A percentile compares a stretch with the other conserved stretches of the same genome.
These are phyloP conservation scores for Delonix regia DNA, from an alignment of 306 rosid genomes.

Conservation along the genomic window DNA sequence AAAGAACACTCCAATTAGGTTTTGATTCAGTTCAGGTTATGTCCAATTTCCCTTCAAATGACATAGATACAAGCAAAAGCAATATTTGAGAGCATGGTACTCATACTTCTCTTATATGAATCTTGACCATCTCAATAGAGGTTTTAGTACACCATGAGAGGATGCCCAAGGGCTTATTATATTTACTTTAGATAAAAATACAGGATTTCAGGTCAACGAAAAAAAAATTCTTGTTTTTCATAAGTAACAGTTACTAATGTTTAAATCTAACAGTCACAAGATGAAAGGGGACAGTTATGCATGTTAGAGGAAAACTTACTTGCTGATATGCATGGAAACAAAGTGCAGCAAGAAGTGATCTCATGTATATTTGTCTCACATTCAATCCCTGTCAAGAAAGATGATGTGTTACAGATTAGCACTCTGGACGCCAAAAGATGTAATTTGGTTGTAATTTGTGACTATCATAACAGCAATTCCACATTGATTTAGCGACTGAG, in stretches of 20 bases:
- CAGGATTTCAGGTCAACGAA: no score
- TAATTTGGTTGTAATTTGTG: constrained; percentile 9
- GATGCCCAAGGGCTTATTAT: constrained; percentile 15
- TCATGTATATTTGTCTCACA: constrained; percentile 59
- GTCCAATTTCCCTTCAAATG: neutral
- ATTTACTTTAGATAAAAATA: neutral
- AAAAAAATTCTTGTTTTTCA: neutral
- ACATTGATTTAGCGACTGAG: constrained; percentile 21
- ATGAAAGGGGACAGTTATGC: neutral
- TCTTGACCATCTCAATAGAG: neutral
- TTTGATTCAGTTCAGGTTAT: neutral
- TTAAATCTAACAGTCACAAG: neutral
- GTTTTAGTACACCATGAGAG: neutral
- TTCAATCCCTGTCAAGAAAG: constrained; percentile 70
- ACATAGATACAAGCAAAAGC: neutral
- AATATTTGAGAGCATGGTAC: neutral
- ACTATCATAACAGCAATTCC: constrained; percentile 20
- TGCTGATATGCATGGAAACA: constrained; percentile 98
- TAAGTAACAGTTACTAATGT: neutral
- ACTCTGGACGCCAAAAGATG: neutral
- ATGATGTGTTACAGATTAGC: constrained; percentile 16
- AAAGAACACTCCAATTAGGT: neutral
- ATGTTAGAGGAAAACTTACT: constrained; percentile 53
- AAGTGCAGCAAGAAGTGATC: constrained; percentile 89
- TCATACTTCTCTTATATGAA: neutral